Percentiles rank a stretch among this genome's conserved stretches.
Evolutionary conservation across 2,329 filamentous ascomycete species (phyloP).

Genomic region (Stagonosporopsis cucurbitacearum): DNA sequence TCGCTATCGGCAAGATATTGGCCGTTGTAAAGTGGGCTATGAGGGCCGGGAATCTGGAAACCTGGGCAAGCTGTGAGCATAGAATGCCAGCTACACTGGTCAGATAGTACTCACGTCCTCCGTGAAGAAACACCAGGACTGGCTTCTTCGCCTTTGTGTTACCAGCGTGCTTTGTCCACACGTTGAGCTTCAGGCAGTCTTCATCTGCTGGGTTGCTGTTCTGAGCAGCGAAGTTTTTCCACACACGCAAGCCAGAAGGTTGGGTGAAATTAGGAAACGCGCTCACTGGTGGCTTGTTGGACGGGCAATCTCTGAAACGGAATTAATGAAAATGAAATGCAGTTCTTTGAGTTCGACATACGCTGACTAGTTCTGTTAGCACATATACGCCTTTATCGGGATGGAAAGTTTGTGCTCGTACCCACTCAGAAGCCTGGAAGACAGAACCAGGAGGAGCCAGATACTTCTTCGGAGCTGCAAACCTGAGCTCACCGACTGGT

Average conservation of each 20-base stretch:
- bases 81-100: neutral
- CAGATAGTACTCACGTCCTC: constrained; percentile 29
- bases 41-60: constrained; percentile 33
- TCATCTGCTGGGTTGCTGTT: constrained; percentile 33
- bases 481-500: constrained; percentile 43
- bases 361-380: constrained; percentile 30
- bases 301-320: constrained; percentile 30
- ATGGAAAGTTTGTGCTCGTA: constrained; percentile 11
- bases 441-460: constrained; percentile 28
- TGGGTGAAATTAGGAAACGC: constrained; percentile 37
- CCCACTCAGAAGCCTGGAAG: constrained; percentile 34
- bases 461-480: constrained; percentile 40
- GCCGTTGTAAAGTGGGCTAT: constrained; percentile 38
- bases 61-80: constrained; percentile 19
- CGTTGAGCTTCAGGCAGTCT: constrained; percentile 41
- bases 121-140: constrained; percentile 39
- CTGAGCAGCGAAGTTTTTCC: constrained; percentile 38
- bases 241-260: constrained; percentile 32
- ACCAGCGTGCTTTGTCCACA: constrained; percentile 34
- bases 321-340: neutral
- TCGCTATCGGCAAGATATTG: constrained; percentile 36
- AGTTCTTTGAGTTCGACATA: constrained; percentile 17
- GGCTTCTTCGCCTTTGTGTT: constrained; percentile 31
- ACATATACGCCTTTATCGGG: neutral
- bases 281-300: constrained; percentile 32